Base-by-base conservation (phyloP, 2,329 filamentous ascomycete species). In the Aureobasidium uvarum region DNA sequence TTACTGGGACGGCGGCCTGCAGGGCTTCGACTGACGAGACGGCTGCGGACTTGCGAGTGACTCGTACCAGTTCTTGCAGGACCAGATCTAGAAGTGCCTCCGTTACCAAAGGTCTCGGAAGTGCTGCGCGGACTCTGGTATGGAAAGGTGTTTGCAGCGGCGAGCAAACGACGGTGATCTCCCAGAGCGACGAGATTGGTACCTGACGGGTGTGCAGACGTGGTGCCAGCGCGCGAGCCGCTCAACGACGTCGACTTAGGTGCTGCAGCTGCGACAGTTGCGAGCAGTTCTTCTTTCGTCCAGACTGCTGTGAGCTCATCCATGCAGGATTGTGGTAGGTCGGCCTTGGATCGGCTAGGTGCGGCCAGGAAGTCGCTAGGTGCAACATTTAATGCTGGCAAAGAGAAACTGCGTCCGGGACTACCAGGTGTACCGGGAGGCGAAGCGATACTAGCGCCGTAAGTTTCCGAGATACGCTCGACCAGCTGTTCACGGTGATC, bases 241-340 rank as follows among this genome's bases (percentile, higher is more conserved):
- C 82, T 90, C 64, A 96, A 79, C 4, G 92, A 96, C 14, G 85
- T 85, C 0, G 90, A 86, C 71, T 88, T 90, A 71, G 87, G 87
- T 58, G 82, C 85, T 64, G 90, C 81, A 66, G 81, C 86, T 66
- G 89, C 86, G 56, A 91, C 83, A 43, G 85, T 82, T 13, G 87
- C 84, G 62, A 95, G 79, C 38, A 89, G 90, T 16, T 81, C 78
- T 25, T 96, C 92, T 72, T 88, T 87, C 45, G 86, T 89, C 94
- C 94, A 97, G 55, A 90, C 85, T 23, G 85, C 81, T 66, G 92
- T 79, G 84, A 97, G 90, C 69, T 91, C 85, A 68, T 95, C 90
- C 69, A 84, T 86, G 70, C 92, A 85, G 33, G 81, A 82, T 18
- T 80, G 75, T 0, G 92, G 89, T 2, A 96, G 79, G 66, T 88